Evolutionary conservation across 495 filamentous ascomycete species (phyloP).

Genomic region (Podospora didyma): DNA sequence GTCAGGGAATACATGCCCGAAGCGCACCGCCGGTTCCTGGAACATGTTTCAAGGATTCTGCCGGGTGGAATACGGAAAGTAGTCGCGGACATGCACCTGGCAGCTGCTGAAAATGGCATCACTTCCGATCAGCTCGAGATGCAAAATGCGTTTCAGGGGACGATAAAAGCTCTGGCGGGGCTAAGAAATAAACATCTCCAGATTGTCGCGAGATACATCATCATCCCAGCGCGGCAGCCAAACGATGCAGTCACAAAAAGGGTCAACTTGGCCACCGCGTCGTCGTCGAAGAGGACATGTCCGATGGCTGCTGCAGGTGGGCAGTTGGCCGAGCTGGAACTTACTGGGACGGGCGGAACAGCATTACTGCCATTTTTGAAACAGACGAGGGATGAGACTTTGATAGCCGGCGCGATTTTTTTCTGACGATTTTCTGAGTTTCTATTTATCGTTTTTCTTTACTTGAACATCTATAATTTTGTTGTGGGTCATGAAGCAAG

Average conservation of each 20-base stretch:
- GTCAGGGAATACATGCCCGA: constrained; percentile 93
- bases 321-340: constrained; percentile 39
- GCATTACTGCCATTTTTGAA: constrained; percentile 90
- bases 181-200: constrained; percentile 88
- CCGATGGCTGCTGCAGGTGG: background rate
- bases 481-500: too few relatives aligned
- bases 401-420: too few relatives aligned
- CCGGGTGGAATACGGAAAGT: constrained; percentile 4
- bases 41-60: constrained; percentile 59
- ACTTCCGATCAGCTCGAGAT: constrained; percentile 47
- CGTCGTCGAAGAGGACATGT: constrained; percentile 20
- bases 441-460: too few relatives aligned
- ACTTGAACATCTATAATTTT: too few relatives aligned
- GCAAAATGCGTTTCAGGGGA: constrained; percentile 69
- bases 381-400: constrained; percentile 93
- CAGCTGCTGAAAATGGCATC: background rate
- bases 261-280: constrained; percentile 60
- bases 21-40: constrained; percentile 75
- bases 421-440: too few relatives aligned
- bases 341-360: constrained; percentile 87
- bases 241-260: background rate
- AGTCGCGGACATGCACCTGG: constrained; percentile 2
- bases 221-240: constrained; percentile 54
- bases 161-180: constrained; percentile 71
- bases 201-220: constrained; percentile 91